Conservation (phyloP, 345 rosid genomes). For the Psidium guajava region DNA sequence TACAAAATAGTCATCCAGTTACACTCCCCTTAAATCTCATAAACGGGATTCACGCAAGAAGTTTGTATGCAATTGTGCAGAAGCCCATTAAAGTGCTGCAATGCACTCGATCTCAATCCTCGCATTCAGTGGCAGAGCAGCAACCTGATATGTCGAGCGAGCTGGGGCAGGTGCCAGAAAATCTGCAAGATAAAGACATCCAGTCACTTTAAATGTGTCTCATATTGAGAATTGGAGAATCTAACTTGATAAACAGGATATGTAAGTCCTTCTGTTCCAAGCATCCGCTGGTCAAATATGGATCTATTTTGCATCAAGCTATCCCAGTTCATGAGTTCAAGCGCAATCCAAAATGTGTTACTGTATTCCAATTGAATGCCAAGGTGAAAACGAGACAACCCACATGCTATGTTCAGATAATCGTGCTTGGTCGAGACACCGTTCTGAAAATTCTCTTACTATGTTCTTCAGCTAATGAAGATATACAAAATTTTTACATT, state of each 20-base stretch:
- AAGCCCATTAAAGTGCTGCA: slow-evolving; percentile 33
- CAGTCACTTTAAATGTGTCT: neutral
- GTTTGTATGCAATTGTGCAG: neutral
- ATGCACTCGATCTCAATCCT: slow-evolving; percentile 93
- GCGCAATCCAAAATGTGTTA: neutral
- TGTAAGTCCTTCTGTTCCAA: neutral
- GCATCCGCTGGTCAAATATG: neutral
- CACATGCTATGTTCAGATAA: neutral
- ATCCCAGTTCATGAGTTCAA: neutral
- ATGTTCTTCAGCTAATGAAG: neutral
- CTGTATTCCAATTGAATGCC: neutral
- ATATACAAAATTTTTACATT: neutral
- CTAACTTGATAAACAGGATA: neutral
- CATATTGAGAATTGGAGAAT: neutral
- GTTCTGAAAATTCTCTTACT: neutral
- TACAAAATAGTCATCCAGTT: neutral
- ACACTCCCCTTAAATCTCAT: neutral
- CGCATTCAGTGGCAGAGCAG: slow-evolving; percentile 84
- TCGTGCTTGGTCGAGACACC: neutral
- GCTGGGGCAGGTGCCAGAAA: slow-evolving; percentile 81
- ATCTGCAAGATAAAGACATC: slow-evolving; percentile 32
- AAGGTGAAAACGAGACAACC: neutral
- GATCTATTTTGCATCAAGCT: neutral
- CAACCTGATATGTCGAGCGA: slow-evolving; percentile 85
- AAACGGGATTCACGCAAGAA: neutral